Percentiles rank a stretch among this genome's conserved stretches.
phyloP scores from a whole-genome alignment of 306 rosid species.

The Rosa chinensis region DNA sequence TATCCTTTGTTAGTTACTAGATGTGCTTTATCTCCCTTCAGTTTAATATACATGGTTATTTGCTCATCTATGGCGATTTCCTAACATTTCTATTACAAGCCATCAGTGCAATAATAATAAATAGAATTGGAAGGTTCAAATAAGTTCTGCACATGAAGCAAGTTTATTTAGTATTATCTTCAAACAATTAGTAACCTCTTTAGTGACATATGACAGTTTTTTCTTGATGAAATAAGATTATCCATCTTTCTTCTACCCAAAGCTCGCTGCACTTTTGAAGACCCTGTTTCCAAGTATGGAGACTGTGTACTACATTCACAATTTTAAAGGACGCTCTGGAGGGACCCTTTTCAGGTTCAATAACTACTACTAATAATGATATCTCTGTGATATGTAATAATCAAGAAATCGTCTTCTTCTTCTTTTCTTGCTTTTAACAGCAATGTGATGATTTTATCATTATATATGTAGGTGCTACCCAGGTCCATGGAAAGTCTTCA shows the following conservation, averaged over 20 bases:
- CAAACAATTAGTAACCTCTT: background rate
- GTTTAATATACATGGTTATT: background rate
- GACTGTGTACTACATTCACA: conserved; percentile 87
- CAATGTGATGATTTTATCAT: background rate
- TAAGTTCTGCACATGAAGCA: conserved; percentile 4
- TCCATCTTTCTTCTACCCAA: conserved; percentile 89
- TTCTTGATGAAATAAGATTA: conserved; percentile 70
- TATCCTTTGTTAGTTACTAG: conserved; percentile 56
- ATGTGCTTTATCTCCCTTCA: conserved; percentile 4
- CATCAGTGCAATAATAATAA: background rate
- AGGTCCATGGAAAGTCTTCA: conserved; percentile 84
- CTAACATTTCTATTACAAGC: background rate
- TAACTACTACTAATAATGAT: conserved; percentile 9
- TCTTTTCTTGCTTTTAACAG: background rate
- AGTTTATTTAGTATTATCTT: background rate
- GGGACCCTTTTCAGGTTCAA: conserved; percentile 87
- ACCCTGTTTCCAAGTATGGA: conserved; percentile 79
- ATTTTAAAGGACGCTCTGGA: conserved; percentile 79
- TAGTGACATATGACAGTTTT: conserved; percentile 10
- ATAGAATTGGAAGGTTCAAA: background rate
- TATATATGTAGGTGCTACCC: conserved; percentile 66
- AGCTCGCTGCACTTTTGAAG: conserved; percentile 74
- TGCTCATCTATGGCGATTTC: background rate
- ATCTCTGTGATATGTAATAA: background rate
- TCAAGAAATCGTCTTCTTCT: too few species aligned